A percentile compares a stretch with the other conserved stretches of the same genome.
These are phyloP conservation scores for Scutellaria galericulata DNA, from an alignment of 257 asterid species.

Conservation along the genomic window DNA sequence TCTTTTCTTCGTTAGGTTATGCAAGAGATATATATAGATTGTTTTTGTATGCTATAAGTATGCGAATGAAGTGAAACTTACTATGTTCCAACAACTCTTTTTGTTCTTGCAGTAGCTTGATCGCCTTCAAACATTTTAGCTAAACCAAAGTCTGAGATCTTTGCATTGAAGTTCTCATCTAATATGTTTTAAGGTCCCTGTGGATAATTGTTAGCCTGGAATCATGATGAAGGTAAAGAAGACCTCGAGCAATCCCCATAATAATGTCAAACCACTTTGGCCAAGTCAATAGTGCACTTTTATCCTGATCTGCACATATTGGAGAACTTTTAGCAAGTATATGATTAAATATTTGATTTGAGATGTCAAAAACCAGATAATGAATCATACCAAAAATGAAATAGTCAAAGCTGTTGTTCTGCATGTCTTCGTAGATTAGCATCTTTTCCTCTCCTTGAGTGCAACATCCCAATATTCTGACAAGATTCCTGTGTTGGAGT, in stretches of 20 bases:
- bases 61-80: neutral
- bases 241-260: slow-evolving; percentile 35
- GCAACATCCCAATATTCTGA: slow-evolving; percentile 39
- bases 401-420: slow-evolving; percentile 40
- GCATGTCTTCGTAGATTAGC: slow-evolving; percentile 39
- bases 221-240: slow-evolving; percentile 41
- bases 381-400: slow-evolving; percentile 30
- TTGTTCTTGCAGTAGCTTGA: slow-evolving; percentile 23
- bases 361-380: neutral
- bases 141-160: slow-evolving; percentile 33
- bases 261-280: slow-evolving; percentile 26
- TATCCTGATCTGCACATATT: slow-evolving; percentile 21
- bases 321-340: no score
- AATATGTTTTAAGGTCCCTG: slow-evolving; percentile 36
- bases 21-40: neutral
- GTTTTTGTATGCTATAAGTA: neutral
- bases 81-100: slow-evolving; percentile 34
- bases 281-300: slow-evolving; percentile 25
- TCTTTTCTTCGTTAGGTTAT: neutral
- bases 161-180: slow-evolving; percentile 30
- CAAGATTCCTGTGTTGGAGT: slow-evolving; percentile 41
- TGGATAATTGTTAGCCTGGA: slow-evolving; percentile 34
- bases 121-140: slow-evolving; percentile 33
- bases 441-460: slow-evolving; percentile 36
- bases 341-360: no score